Conservation (phyloP, 164 flowering plant genomes). For the Cinnamomum micranthum region DNA sequence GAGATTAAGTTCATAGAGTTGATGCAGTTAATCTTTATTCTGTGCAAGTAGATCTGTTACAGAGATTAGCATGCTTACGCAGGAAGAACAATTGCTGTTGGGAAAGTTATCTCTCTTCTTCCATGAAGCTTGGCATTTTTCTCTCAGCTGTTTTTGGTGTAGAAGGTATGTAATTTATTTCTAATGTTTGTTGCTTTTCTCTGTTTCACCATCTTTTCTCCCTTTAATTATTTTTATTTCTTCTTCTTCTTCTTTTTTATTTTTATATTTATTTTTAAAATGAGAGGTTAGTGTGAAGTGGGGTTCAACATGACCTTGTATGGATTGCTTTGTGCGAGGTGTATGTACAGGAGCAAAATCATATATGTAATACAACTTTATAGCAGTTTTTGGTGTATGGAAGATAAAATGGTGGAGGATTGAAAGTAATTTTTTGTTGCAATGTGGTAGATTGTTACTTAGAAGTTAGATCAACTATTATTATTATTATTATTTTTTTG, state of each 20-base stretch:
- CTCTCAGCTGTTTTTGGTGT: constrained; percentile 30
- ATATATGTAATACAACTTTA: too few relatives aligned
- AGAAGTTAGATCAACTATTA: too few relatives aligned
- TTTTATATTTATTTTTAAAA: too few relatives aligned
- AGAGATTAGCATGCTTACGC: constrained; percentile 2
- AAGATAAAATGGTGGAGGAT: too few relatives aligned
- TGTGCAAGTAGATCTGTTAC: neutral
- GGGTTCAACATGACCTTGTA: too few relatives aligned
- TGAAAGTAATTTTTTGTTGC: too few relatives aligned
- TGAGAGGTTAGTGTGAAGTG: neutral
- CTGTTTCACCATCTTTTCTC: neutral
- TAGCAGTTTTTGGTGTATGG: too few relatives aligned
- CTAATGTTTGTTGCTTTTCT: neutral
- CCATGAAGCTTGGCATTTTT: constrained; percentile 17
- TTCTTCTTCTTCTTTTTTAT: neutral
- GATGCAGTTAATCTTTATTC: neutral
- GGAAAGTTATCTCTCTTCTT: constrained; percentile 61
- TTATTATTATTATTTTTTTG: too few relatives aligned
- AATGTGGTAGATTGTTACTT: too few relatives aligned
- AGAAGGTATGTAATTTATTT: constrained; percentile 20
- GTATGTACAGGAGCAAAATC: too few relatives aligned
- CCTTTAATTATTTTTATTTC: neutral
- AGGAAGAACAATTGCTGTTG: constrained; percentile 92
- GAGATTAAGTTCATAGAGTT: neutral
- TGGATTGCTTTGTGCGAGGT: too few relatives aligned